A percentile compares a stretch with the other conserved stretches of the same genome.
These are phyloP conservation scores for Phanerochaete carnosa DNA, from an alignment of 768 basidiomycete genomes.

Conservation along the genomic window DNA sequence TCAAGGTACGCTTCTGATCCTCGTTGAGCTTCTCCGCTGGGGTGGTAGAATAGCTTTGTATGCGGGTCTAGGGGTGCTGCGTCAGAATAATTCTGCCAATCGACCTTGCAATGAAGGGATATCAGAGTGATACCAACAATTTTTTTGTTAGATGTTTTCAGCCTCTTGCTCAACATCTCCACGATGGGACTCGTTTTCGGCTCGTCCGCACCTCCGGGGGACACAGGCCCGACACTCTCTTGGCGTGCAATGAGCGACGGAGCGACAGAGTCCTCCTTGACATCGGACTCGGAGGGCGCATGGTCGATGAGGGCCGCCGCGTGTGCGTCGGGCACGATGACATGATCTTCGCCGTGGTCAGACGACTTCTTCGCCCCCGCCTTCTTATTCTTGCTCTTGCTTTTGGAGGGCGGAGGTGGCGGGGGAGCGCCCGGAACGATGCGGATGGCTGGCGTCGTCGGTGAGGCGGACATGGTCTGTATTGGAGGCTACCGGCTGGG, in stretches of 20 bases:
- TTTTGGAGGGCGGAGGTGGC: conserved; percentile 54
- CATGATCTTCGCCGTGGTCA: conserved; percentile 46
- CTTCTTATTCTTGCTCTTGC: conserved; percentile 64
- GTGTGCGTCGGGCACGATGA: conserved; percentile 42
- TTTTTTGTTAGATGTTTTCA: conserved; percentile 79
- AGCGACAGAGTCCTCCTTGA: conserved; percentile 43
- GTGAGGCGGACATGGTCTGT: conserved; percentile 32
- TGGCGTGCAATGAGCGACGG: conserved; percentile 43
- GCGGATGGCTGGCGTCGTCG: conserved; percentile 35
- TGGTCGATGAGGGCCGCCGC: conserved; percentile 47
- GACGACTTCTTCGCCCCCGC: conserved; percentile 37
- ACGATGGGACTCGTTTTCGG: conserved; percentile 66
- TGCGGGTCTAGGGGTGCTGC: conserved; percentile 50
- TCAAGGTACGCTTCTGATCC: conserved; percentile 76
- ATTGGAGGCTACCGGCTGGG: background rate
- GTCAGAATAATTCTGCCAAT: background rate
- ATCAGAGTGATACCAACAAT: conserved; percentile 50
- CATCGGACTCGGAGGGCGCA: conserved; percentile 44
- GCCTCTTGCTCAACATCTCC: conserved; percentile 75
- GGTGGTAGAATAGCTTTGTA: conserved; percentile 66
- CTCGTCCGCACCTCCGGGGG: conserved; percentile 14
- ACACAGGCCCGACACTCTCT: conserved; percentile 13
- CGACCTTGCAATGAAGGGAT: background rate
- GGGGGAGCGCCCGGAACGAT: conserved; percentile 78
- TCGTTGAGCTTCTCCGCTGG: conserved; percentile 77